Evolutionary conservation across 2,329 filamentous ascomycete genomes (phyloP), one percentile per base, ranked within the genome.

Genomic region (Sclerotinia nivalis): DNA sequence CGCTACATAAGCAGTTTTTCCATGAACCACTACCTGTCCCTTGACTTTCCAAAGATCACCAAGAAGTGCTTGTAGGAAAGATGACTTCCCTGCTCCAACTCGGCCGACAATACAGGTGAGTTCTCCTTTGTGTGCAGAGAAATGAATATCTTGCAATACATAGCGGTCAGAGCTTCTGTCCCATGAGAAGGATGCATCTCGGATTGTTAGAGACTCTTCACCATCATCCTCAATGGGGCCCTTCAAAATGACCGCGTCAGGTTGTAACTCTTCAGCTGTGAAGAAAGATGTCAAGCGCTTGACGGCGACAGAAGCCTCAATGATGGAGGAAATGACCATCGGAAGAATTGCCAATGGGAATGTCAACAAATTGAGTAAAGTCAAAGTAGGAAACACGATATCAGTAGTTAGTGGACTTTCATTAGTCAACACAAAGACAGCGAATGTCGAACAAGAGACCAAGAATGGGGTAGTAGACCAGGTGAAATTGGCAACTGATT

Each of bases 401-500:
- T 97, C 93, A 0, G 93, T 97, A 2, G 93, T 96, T 77, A 99
- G 82, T 4, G 96, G 93, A 70, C 85, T 84, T 75, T 96, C 86
- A 71, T 89, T 89, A 0, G 93, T 96, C 74, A 97, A 84, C 47
- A 98, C 96, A 76, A 97, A 99, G 43, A 98, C 91, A 13, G 93
- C 90, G 78, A 99, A 99, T 0, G 96, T 99, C 13, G 92, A 93
- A 83, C 96, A 99, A 1, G 96, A 98, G 4, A 99, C 96, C 64
- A 99, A 86, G 83, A 99, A 99, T 2, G 96, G 96, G 1, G 96
- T 97, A 0, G 93, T 97, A 67, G 91, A 96, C 96, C 96, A 99
- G 18, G 95, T 97, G 77, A 99, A 99, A 78, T 97, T 99, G 72
- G 96, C 93, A 78, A 97, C 87, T 2, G 96, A 93, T 80, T 97